Evolutionary conservation across 176 grass and related monocot species (phyloP).

Genomic region (Rhipidocladum racemiflorum): DNA sequence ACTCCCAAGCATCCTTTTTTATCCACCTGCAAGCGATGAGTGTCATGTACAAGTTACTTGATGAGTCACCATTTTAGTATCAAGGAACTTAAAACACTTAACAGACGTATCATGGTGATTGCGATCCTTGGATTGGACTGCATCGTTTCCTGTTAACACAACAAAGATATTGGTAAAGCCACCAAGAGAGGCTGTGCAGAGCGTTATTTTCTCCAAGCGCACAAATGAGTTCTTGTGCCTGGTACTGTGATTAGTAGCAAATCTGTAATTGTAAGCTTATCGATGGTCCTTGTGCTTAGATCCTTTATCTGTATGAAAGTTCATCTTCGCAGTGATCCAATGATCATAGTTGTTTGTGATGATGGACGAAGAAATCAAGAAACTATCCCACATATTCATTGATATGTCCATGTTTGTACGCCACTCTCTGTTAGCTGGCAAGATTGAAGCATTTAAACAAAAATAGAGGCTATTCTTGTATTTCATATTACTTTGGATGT

Average conservation of each 20-base stretch:
- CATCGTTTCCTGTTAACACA: background rate
- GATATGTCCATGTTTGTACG: background rate
- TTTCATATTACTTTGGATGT: background rate
- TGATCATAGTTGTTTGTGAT: background rate
- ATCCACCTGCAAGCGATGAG: background rate
- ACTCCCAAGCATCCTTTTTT: background rate
- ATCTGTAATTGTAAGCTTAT: constrained; percentile 5
- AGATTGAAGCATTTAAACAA: background rate
- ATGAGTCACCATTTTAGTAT: background rate
- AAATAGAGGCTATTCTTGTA: background rate
- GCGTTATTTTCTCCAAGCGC: background rate
- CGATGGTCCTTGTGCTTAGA: constrained; percentile 2
- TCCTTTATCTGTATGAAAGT: background rate
- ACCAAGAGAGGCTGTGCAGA: background rate
- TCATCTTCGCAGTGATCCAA: background rate
- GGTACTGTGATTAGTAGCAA: background rate
- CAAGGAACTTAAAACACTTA: background rate
- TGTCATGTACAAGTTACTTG: background rate
- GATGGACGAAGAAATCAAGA: background rate
- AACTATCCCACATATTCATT: background rate
- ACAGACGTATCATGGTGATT: background rate
- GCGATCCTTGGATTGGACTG: background rate
- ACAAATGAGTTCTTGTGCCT: background rate
- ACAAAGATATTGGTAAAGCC: background rate
- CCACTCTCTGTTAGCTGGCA: background rate